phyloP scores from a whole-genome alignment of 2,329 filamentous ascomycete genomes.

The Chalaropsis ovoidea region DNA sequence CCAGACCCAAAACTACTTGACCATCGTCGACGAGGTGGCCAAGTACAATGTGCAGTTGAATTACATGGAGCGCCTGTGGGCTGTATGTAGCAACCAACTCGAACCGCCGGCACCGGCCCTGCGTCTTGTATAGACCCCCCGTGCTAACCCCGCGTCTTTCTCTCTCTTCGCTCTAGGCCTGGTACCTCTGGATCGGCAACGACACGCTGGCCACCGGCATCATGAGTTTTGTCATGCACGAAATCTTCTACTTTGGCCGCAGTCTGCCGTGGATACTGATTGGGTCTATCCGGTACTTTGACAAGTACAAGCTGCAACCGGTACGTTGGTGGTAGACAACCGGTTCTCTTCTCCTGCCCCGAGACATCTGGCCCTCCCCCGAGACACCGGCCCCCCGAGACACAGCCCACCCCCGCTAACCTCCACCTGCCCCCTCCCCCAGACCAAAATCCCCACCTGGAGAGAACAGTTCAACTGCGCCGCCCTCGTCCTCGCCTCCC shows the following conservation, averaged over 20 bases:
- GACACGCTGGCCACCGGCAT: conserved; percentile 93
- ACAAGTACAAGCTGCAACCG: conserved; percentile 88
- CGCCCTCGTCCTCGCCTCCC: conserved; percentile 79
- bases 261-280: conserved; percentile 86
- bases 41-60: conserved; percentile 79
- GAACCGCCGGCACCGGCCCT: not conserved
- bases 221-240: conserved; percentile 94
- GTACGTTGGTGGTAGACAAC: conserved; percentile 50
- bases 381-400: not conserved
- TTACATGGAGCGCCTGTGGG: conserved; percentile 79
- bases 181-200: conserved; percentile 98
- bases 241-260: conserved; percentile 87
- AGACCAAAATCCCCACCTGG: conserved; percentile 77
- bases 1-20: conserved; percentile 42
- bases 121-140: not conserved
- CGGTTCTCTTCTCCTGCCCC: too few species aligned
- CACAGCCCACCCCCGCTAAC: not conserved
- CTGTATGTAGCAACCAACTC: conserved; percentile 43
- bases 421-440: not conserved
- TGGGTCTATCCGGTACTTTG: conserved; percentile 76
- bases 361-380: too few species aligned
- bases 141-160: conserved; percentile 23
- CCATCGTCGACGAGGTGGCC: conserved; percentile 52
- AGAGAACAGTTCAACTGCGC: conserved; percentile 94
- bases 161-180: conserved; percentile 43